phyloP scores from a whole-genome alignment of 2,329 filamentous ascomycete species.

The Dothideomycetes sp. region DNA sequence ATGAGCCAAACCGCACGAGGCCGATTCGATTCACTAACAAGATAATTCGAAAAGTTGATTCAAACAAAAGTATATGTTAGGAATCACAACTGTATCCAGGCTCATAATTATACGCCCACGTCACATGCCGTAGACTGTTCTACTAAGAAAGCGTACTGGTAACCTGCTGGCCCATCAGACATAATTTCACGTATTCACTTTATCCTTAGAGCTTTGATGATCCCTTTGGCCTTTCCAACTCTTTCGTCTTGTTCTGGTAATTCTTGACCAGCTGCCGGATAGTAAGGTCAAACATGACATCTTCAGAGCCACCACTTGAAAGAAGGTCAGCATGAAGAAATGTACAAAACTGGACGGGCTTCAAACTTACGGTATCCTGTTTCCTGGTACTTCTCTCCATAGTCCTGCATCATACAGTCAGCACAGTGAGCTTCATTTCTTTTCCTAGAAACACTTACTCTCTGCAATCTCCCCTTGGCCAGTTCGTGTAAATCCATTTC shows the following conservation, averaged over 20 bases:
- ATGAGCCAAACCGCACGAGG: too few species aligned
- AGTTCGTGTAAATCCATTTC: conserved; percentile 58
- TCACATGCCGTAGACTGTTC: too few species aligned
- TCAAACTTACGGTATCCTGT: conserved; percentile 18
- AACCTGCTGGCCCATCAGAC: too few species aligned
- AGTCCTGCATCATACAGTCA: conserved; percentile 33
- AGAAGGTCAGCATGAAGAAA: neutral
- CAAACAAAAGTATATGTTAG: too few species aligned
- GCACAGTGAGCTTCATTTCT: neutral
- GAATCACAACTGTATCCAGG: too few species aligned
- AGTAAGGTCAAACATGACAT: conserved; percentile 60
- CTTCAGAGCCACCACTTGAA: conserved; percentile 51
- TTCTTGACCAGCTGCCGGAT: conserved; percentile 62
- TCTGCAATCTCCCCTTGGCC: conserved; percentile 63
- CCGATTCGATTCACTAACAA: too few species aligned
- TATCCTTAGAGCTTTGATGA: conserved; percentile 31
- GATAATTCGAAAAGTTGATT: too few species aligned
- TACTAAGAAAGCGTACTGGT: too few species aligned
- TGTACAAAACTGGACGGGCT: neutral
- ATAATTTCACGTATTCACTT: too few species aligned
- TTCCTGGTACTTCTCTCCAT: conserved; percentile 51
- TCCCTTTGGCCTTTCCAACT: conserved; percentile 32
- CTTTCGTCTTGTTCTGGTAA: conserved; percentile 47
- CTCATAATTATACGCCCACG: too few species aligned
- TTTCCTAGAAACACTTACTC: conserved; percentile 36